Base-by-base conservation (phyloP, 148 eudicot genomes). In the Spergularia marina region DNA sequence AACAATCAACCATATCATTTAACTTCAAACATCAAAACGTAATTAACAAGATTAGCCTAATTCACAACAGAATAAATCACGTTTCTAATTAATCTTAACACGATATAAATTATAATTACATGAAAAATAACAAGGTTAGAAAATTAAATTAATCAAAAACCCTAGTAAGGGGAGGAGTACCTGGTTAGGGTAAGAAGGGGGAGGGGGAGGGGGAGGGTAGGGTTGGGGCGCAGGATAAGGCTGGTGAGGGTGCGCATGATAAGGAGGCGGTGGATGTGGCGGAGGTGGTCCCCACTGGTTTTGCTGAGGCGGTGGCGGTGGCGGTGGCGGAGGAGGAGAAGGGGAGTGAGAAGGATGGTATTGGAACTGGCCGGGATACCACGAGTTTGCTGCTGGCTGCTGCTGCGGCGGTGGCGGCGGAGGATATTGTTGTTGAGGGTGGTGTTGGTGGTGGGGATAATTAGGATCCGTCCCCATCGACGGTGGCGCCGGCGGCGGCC, bases 321-420 rank as follows among this genome's bases (percentile, higher is more conserved):
- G 87, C 1, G 53, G 80, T 0, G 77, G 84, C 0, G 81, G 88
- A 0, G 84, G 85, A 1, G 81, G 86, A 16, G 84, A 56, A 21
- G 71, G 87, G 55, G 79, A 57, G 60, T 64, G 79, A 49, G 88
- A 66, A 23, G 83, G 72, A 40, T 77, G 78, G 86, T 87, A 87
- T 44, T 87, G 91, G 53, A 86, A 85, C 77, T 84, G 91, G 36
- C 71, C 75, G 73, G 91, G 56, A 67, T 65, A 87, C 88, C 88
- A 87, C 51, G 86, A 79, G 21, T 72, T 80, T 6, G 77, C 69
- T 21, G 74, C 59, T 1, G 70, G 75, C 10, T 76, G 87, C 54
- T 77, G 80, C 11, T 30, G 36, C 36, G 36, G 36, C 4, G 36
- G 36, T 6, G 68, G 68, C 1, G 68, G 68, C 12, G 69, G 69